Evolutionary conservation across 1,139 yeast species (phyloP), one percentile per base, ranked within the genome.

Genomic region (Geotrichum reessii): DNA sequence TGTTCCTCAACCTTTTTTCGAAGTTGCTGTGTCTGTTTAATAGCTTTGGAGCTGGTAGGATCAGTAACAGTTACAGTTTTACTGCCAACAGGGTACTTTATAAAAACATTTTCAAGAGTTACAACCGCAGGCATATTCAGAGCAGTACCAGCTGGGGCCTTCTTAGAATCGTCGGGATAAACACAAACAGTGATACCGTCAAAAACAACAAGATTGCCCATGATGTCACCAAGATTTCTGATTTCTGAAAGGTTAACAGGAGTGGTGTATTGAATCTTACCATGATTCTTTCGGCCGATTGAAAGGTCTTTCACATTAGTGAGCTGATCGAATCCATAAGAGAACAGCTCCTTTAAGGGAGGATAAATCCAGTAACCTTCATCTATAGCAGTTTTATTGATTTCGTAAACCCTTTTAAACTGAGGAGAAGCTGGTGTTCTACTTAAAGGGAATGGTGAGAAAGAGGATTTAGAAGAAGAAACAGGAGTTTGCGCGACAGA

Each of bases 331-430:
- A 73, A 66, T 0, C 87, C 69, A 64, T 83, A 69, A 9, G 73
- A 65, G 1, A 78, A 69, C 6, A 91, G 75, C 37, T 81, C 83
- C 1, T 76, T 76, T 14, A 88, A 74, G 0, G 87, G 73, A 0
- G 97, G 97, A 0, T 85, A 78, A 61, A 90, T 83, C 95, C 96
- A 91, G 70, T 91, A 91, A 1, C 84, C 91, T 42, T 78, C 77
- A 22, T 69, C 68, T 19, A 68, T 60, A 1, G 72, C 68, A 17
- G 63, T 61, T 52, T 62, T 63, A 60, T 64, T 61, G 52, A 63
- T 60, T 27, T 62, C 67, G 40, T 63, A 65, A 1, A 64, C 54
- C 24, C 53, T 59, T 21, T 53, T 52, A 17, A 28, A 24, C 44
- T 22, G 46, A 8, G 42, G 22, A 19, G 27, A 46, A 11, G 24